Evolutionary conservation across 352 stramenopile species (phyloP), one percentile per base, ranked within the genome.

Genomic region (Globisporangium viniferum): DNA sequence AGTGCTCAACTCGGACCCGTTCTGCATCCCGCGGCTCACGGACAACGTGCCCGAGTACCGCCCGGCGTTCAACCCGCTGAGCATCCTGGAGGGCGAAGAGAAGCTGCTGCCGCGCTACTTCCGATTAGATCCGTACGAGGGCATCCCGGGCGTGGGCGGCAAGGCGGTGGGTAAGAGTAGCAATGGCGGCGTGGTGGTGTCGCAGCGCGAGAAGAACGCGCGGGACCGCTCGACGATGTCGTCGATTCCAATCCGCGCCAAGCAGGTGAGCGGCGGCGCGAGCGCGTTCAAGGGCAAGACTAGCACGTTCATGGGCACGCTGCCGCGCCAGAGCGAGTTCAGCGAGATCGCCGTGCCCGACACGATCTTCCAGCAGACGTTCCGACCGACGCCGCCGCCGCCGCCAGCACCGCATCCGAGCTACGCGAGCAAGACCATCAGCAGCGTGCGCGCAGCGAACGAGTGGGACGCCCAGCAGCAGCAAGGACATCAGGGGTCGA

Each of bases 11-110:
- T 84, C 69, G 5, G 83, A 91, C 63, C 83, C 85, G 64, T 93
- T 89, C 64, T 89, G 80, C 41, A 93, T 93, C 68, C 85, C 85
- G 20, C 74, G 85, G 33, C 77, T 86, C 31, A 89, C 85, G 18
- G 85, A 93, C 74, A 90, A 90, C 66, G 85, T 91, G 46, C 62
- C 71, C 14, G 82, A 87, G 59, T 93, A 93, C 71, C 76, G 82
- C 0, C 85, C 85, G 0, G 77, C 73, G 59, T 84, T 91, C 66
- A 93, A 93, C 64, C 83, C 85, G 53, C 63, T 90, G 49, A 90
- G 77, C 59, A 91, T 93, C 63, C 78, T 93, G 27, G 69, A 87
- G 31, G 74, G 73, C 22, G 85, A 91, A 68, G 83, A 91, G 63
- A 79, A 88, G 70, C 70, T 93, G n/a, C 67, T 93, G 58, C 85